Evolutionary conservation across 2,329 filamentous ascomycete species (phyloP).

Genomic region (Dothideomycetes sp.): DNA sequence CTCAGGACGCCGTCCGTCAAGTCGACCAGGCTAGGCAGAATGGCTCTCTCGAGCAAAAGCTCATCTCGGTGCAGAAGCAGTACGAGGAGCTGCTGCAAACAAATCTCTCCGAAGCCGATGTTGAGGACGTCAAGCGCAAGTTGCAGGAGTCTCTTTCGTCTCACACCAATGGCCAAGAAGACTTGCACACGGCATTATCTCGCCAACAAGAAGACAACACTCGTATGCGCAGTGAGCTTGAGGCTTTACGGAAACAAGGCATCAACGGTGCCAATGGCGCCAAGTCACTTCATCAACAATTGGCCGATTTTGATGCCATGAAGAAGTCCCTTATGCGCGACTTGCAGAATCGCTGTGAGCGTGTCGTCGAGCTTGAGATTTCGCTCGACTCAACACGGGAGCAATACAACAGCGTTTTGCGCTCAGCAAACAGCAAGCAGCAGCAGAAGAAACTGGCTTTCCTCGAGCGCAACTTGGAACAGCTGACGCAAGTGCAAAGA

Average conservation of each 20-base stretch:
- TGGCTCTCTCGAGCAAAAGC: conserved; percentile 61
- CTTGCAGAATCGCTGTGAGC: conserved; percentile 94
- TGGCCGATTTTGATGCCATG: conserved; percentile 98
- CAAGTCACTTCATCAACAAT: conserved; percentile 93
- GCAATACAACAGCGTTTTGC: conserved; percentile 97
- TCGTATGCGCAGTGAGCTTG: conserved; percentile 69
- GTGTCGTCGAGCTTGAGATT: conserved; percentile 93
- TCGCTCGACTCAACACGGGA: conserved; percentile 93
- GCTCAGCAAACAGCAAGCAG: conserved; percentile 92
- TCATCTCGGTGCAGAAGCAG: conserved; percentile 66
- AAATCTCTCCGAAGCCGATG: conserved; percentile 68
- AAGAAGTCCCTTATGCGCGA: conserved; percentile 99
- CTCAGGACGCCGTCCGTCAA: conserved; percentile 85
- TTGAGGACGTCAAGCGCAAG: conserved; percentile 72
- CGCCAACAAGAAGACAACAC: conserved; percentile 74
- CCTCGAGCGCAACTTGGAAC: conserved; percentile 93
- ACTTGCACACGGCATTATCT: conserved; percentile 65
- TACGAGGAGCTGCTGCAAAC: conserved; percentile 75
- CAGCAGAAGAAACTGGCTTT: conserved; percentile 99
- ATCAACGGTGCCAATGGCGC: conserved; percentile 52
- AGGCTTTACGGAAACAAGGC: conserved; percentile 66
- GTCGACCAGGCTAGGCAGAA: conserved; percentile 75
- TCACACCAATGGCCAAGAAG: conserved; percentile 62
- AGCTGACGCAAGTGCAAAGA: conserved; percentile 91
- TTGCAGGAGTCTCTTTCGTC: conserved; percentile 68